Evolutionary conservation across 208 protist genomes (phyloP).

Genomic region (Acanthamoeba lenticulata): DNA sequence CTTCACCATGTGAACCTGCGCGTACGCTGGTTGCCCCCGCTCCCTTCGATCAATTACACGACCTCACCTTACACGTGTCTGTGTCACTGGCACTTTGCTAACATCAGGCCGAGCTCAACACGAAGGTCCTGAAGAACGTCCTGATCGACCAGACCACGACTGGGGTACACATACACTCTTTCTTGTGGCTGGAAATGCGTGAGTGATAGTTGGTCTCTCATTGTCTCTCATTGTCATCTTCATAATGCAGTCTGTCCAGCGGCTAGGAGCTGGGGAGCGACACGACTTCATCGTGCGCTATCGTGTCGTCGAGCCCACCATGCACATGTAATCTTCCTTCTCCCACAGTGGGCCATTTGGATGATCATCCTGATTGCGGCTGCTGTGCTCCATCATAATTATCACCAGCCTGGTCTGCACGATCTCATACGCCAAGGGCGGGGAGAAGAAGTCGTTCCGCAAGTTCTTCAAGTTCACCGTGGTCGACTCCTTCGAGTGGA

Average conservation of each 20-base stretch:
- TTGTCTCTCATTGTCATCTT: background rate
- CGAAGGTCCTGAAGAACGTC: conserved; percentile 13
- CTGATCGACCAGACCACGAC: background rate
- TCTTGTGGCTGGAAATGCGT: background rate
- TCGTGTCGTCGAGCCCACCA: conserved; percentile 7
- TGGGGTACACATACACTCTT: background rate
- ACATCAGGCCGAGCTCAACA: background rate
- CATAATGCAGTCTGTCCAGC: background rate
- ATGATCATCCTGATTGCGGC: no score
- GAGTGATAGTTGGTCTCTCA: background rate
- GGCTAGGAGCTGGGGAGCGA: background rate
- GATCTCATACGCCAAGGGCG: background rate
- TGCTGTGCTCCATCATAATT: background rate
- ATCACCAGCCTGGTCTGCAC: background rate
- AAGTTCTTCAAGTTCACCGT: conserved; percentile 59
- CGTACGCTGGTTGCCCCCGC: background rate
- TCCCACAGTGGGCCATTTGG: background rate
- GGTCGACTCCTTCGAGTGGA: conserved; percentile 30
- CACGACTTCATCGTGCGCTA: conserved; percentile 32
- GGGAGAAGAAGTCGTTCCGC: conserved; percentile 24
- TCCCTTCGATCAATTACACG: background rate
- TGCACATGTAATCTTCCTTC: conserved; percentile 4
- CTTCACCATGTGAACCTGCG: background rate
- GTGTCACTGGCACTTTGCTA: background rate
- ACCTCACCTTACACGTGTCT: background rate